Percentiles rank a stretch among this genome's conserved stretches.
phyloP scores from a whole-genome alignment of 2,329 filamentous ascomycete species.

The Diaporthe sp. region DNA sequence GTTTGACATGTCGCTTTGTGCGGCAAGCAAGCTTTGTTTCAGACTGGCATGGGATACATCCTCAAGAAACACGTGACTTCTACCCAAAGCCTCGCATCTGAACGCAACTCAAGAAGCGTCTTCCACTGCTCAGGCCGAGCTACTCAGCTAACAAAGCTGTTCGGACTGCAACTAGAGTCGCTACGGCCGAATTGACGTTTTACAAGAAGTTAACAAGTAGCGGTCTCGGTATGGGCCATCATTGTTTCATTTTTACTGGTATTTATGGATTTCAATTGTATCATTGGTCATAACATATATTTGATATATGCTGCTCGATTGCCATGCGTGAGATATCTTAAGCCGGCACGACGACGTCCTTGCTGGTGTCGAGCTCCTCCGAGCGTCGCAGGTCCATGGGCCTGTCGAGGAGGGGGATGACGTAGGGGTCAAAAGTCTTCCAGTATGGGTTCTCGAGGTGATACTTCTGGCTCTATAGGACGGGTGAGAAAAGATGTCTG shows the following conservation, averaged over 20 bases:
- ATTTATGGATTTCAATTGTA: background rate
- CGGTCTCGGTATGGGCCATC: background rate
- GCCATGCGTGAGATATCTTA: slow-evolving; percentile 16
- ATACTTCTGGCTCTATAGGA: slow-evolving; percentile 67
- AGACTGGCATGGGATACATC: background rate
- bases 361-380: slow-evolving; percentile 74
- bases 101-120: background rate
- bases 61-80: background rate
- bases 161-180: background rate
- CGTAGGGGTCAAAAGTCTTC: slow-evolving; percentile 82
- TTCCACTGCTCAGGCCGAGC: background rate
- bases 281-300: background rate
- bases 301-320: background rate
- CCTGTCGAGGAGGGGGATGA: slow-evolving; percentile 75
- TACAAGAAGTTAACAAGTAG: background rate
- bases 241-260: background rate
- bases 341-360: slow-evolving; percentile 57
- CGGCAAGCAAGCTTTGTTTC: background rate
- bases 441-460: slow-evolving; percentile 79
- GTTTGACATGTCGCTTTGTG: background rate
- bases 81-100: background rate
- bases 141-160: background rate
- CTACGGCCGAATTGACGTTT: background rate
- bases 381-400: slow-evolving; percentile 77
- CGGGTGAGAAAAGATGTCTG: background rate